Evolutionary conservation across 768 basidiomycete genomes (phyloP), one percentile per base, ranked within the genome.

Genomic region (Lactifluus hygrophoroides): DNA sequence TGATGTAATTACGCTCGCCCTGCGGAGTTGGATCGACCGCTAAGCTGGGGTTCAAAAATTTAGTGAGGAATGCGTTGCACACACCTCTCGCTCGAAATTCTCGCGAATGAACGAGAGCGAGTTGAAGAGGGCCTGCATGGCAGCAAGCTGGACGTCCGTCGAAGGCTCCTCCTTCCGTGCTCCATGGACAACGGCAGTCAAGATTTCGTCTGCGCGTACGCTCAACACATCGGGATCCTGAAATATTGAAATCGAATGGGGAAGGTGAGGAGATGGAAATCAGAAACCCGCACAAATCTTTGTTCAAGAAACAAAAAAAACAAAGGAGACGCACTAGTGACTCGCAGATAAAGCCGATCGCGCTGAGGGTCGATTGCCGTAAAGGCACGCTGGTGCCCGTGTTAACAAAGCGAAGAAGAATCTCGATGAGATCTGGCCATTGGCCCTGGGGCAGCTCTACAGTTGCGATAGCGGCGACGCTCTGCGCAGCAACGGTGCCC

Each of bases 1-100:
- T 99, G 72, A 99, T 98, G 75, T 96, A 98, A 74, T 98, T 99
- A 48, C 96, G 84, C 72, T 99, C 96, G 65, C 96, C 96, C 93
- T 98, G 68, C 13, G 58, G 9, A 43, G 42, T 49, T 42, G 42
- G 27, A 25, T 52, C 35, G 52, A 34, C 42, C 47, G 40, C 60
- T 62, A 34, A 47, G 49, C 37, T 30, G 51, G 47, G 45, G 42
- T 34, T 25, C 38, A 10, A 40, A 25, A 37, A 40, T 23, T n/a
- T 2, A 6, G 21, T 2, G 49, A 34, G 25, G 62, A 55, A 30
- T 7, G n/a, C n/a, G n/a, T n/a, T n/a, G 52, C 34, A 76, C 83
- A 52, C 63, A 95, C 94, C 78, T 98, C 96, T 50, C 94, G 86
- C 65, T 96, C 92, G 69, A 99, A 98, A 73, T 99, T 99, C 66